Evolutionary conservation across 106 monocot genomes (phyloP), one percentile per base, ranked within the genome.

Genomic region (Ottelia alismoides): DNA sequence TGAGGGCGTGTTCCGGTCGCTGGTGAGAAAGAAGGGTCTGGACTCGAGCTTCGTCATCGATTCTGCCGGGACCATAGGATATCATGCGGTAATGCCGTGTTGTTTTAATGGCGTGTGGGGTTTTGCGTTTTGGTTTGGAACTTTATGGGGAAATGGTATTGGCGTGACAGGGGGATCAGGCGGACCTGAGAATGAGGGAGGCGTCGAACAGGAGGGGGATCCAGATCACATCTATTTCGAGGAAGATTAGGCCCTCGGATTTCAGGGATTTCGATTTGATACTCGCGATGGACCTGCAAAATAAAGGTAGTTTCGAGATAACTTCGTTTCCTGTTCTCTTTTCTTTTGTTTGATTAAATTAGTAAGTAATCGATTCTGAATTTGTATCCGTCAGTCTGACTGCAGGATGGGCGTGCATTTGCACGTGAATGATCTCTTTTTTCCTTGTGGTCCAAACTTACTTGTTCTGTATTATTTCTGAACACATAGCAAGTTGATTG

Each of bases 211-310:
- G 68, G 47, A 64, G 90, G 27, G 90, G 84, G n/a, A 64, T 81
- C 22, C 72, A 84, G 72, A 73, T 90, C 30, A 90, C 90, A 11
- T 90, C 90, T 11, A 69, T 84, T 27, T 90, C 90, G 21, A 67
- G 90, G 56, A 84, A 80, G 4, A 66, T 90, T 1, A 45, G 59
- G 28, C 84, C n/a, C n/a, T n/a, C n/a, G n/a, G n/a, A n/a, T n/a
- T n/a, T n/a, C n/a, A n/a, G n/a, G n/a, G n/a, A n/a, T 18, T 90
- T 90, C 51, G 90, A 90, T 70, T 74, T 90, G 49, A 84, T 90
- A 29, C 69, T 90, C 1, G 77, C 90, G 23, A 90, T 90, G 90
- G 90, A 90, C 66, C 45, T 71, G 77, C 90, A 90, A 69, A 90
- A 90, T 63, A 77, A 54, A 81, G 84, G 89, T 90, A 18, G 26